phyloP scores from a whole-genome alignment of 2,329 filamentous ascomycete genomes.

The Neonectria ditissima region DNA sequence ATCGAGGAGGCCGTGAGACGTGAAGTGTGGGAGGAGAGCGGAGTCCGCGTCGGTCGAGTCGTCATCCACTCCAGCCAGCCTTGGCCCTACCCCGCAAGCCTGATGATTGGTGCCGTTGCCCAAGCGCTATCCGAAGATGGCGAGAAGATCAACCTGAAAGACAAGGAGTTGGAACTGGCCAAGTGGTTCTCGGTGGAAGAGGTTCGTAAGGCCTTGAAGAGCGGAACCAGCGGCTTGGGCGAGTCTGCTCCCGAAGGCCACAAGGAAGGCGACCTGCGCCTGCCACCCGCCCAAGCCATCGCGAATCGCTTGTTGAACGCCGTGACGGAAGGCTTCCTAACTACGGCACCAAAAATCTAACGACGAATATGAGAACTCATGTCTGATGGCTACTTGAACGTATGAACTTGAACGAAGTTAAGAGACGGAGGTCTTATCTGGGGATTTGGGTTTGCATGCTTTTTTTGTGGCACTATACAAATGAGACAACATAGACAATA shows the following conservation, averaged over 20 bases:
- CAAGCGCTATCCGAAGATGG: constrained; percentile 80
- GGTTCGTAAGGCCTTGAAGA: constrained; percentile 77
- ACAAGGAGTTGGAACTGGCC: constrained; percentile 90
- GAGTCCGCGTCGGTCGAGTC: constrained; percentile 80
- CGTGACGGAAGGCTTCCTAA: constrained; percentile 80
- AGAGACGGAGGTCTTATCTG: not conserved
- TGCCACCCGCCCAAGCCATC: constrained; percentile 91
- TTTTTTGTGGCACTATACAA: not conserved
- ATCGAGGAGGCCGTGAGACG: constrained; percentile 86
- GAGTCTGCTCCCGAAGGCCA: constrained; percentile 74
- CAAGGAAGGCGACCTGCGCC: constrained; percentile 79
- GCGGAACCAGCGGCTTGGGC: constrained; percentile 74
- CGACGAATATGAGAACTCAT: not conserved
- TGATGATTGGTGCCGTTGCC: constrained; percentile 90
- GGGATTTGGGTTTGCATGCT: not conserved
- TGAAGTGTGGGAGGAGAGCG: constrained; percentile 89
- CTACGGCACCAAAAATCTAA: constrained; percentile 64
- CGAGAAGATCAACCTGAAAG: constrained; percentile 86
- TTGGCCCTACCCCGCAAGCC: constrained; percentile 86
- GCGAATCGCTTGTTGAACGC: constrained; percentile 88
- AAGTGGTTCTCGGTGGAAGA: constrained; percentile 90
- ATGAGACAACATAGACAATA: constrained; percentile 6
- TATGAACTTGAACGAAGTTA: not conserved
- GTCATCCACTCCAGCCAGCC: constrained; percentile 87
- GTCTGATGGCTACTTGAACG: not conserved